Evolutionary conservation across 192 early-diverging fungal species (phyloP), one percentile per base, ranked within the genome.

Genomic region (Paraglomus brasilianum): DNA sequence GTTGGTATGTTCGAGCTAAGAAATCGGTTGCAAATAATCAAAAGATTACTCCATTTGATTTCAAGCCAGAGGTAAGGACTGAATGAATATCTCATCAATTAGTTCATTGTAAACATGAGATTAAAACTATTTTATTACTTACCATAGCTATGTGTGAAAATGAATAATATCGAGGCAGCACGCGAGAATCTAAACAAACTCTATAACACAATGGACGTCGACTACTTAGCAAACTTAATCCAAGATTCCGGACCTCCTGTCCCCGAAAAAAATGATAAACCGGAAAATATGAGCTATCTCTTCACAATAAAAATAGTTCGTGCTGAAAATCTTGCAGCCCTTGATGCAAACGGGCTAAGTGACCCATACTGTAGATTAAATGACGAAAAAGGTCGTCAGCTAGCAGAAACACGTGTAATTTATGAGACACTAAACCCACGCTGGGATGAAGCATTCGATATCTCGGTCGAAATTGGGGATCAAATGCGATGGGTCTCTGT

Each of bases 361-460:
- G 81, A 85, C 47, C 89, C 91, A 0, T 93, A 87, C 70, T 85
- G 90, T 62, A 79, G 87, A 17, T 72, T 93, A 40, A 71, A 75
- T 4, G 81, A 86, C 53, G 72, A 86, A 51, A 64, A 75, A 48
- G 53, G 72, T 41, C 72, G 78, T 56, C 64, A 68, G 51, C 66
- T 87, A 43, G 76, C 77, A 71, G 71, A 84, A 74, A 81, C 88
- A 66, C 72, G 80, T 56, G 81, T 86, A 30, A 67, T 87, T 64
- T 86, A 84, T 59, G 86, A 86, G 41, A 88, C 89, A 3, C 76
- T 85, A 8, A 91, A 92, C 59, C 91, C 89, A n/a, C 82, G 89
- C 24, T 93, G 92, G 92, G 88, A 93, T 63, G 83, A 93, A 74
- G 79, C 83, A 24, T 90, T 90, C 74, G 87, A 93, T 58, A 75